Percentiles rank a stretch among this genome's conserved stretches.
These are phyloP conservation scores for Purpureocillium lavendulum DNA, from an alignment of 2,329 filamentous ascomycete genomes.

Conservation along the genomic window DNA sequence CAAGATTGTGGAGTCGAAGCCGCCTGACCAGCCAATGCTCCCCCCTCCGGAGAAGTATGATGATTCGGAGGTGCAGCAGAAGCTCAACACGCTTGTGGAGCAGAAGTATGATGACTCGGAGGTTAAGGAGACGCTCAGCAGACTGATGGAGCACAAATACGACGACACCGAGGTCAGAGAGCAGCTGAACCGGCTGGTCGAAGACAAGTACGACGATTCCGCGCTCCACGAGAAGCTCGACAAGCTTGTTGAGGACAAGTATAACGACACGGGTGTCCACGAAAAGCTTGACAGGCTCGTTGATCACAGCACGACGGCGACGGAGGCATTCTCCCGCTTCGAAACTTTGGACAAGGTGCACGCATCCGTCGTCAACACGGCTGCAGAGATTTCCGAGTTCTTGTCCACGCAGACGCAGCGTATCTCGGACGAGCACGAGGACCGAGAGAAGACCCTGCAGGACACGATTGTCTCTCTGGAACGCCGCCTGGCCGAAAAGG, in stretches of 20 bases:
- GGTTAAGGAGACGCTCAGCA: conserved; percentile 18
- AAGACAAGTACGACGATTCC: conserved; percentile 19
- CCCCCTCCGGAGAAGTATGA: conserved; percentile 45
- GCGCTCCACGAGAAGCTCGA: conserved; percentile 20
- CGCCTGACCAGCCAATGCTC: conserved; percentile 49
- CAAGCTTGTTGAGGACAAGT: conserved; percentile 39
- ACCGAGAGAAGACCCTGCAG: conserved; percentile 69
- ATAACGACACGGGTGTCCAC: conserved; percentile 38
- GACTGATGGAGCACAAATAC: conserved; percentile 40
- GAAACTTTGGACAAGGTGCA: conserved; percentile 84
- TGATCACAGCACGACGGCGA: conserved; percentile 55
- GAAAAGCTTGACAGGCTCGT: conserved; percentile 41
- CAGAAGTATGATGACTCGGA: conserved; percentile 18
- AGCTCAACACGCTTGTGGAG: conserved; percentile 15
- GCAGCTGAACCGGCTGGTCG: conserved; percentile 39
- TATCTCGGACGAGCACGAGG: conserved; percentile 69
- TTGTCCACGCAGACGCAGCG: conserved; percentile 68
- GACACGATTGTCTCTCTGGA: conserved; percentile 77
- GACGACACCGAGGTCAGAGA: conserved; percentile 39
- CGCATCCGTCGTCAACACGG: conserved; percentile 75
- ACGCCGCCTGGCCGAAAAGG: conserved; percentile 58
- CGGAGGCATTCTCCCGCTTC: conserved; percentile 65
- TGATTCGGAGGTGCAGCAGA: conserved; percentile 19
- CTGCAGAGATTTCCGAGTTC: conserved; percentile 76
- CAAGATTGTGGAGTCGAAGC: conserved; percentile 53